Percentiles rank a stretch among this genome's conserved stretches.
Evolutionary conservation across 2,329 filamentous ascomycete genomes (phyloP).

Genomic region (Calonectria henricotiae): DNA sequence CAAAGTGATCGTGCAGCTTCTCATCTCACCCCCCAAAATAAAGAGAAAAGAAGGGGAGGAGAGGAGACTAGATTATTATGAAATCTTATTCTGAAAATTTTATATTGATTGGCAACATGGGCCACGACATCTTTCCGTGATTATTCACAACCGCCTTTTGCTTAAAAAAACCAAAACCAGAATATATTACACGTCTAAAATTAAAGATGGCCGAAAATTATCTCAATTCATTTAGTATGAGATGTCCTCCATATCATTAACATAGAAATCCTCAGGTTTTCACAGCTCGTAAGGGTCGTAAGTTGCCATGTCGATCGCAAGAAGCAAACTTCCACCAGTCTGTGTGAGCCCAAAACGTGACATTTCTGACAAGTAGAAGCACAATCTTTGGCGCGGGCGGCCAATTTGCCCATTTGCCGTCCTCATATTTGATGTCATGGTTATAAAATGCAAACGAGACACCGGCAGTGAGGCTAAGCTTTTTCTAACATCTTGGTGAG

Average conservation of each 20-base stretch:
- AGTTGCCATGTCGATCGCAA: slow-evolving; percentile 16
- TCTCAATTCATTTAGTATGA: neutral
- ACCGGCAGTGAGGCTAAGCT: slow-evolving; percentile 11
- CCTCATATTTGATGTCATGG: slow-evolving; percentile 29
- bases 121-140: too few species aligned
- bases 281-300: slow-evolving; percentile 18
- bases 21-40: too few species aligned
- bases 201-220: neutral
- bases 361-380: slow-evolving; percentile 14
- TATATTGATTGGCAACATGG: too few species aligned
- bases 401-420: slow-evolving; percentile 20
- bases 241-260: neutral
- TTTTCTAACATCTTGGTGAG: slow-evolving; percentile 4
- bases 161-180: too few species aligned
- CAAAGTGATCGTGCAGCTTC: too few species aligned
- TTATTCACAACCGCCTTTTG: too few species aligned
- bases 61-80: too few species aligned
- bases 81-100: too few species aligned
- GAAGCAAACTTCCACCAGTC: slow-evolving; percentile 32
- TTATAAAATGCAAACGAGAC: slow-evolving; percentile 25
- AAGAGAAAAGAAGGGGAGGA: too few species aligned
- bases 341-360: slow-evolving; percentile 27
- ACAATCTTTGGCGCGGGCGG: slow-evolving; percentile 24
- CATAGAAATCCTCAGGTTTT: neutral
- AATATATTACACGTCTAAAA: neutral